Evolutionary conservation across 176 grass and related monocot genomes (phyloP), one percentile per base, ranked within the genome.

Genomic region (Saccharum spontaneum): DNA sequence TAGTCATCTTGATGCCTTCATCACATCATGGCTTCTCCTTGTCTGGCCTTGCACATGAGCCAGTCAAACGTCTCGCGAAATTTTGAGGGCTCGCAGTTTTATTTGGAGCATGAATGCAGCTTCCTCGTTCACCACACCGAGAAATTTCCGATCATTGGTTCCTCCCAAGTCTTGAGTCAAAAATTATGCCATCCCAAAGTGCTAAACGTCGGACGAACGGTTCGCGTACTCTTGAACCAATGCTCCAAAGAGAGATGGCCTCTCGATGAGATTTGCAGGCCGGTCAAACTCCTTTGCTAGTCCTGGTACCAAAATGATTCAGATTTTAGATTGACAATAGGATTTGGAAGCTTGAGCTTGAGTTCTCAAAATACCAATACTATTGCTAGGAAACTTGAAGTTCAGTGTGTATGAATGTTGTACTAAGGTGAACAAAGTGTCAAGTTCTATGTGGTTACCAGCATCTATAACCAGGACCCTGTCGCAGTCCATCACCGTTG

Each of bases 401-500:
- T 84, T 87, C 36, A 62, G 43, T 55, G 43, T 55, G 16, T 5
- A 1, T 8, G 54, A 57, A 62, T 50, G 30, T 28, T 57, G 26
- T 12, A 68, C 26, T 60, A 72, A 7, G 15, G 57, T 37, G 1
- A 18, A 46, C 44, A 61, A 77, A 2, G 14, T 18, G 50, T 41
- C 40, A 22, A 76, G 38, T 33, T 69, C 18, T 24, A 60, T 48
- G 75, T 80, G 12, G 57, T 76, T 90, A 99, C 97, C 97, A 68
- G 97, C 93, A 88, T 99, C 93, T 26, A 99, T 60, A 18, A 99
- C 97, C 24, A 99, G 86, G 78, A 99, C 97, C 48, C 91, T 67
- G 70, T 99, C 79, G 4, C 97, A 99, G 24, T 99, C 97, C 97
- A 99, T 99, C 71, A 99, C 97, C 7, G 97, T 99, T 15, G 97